Evolutionary conservation across 1,139 yeast species (phyloP).

Genomic region (Scheffersomyces insectosa): DNA sequence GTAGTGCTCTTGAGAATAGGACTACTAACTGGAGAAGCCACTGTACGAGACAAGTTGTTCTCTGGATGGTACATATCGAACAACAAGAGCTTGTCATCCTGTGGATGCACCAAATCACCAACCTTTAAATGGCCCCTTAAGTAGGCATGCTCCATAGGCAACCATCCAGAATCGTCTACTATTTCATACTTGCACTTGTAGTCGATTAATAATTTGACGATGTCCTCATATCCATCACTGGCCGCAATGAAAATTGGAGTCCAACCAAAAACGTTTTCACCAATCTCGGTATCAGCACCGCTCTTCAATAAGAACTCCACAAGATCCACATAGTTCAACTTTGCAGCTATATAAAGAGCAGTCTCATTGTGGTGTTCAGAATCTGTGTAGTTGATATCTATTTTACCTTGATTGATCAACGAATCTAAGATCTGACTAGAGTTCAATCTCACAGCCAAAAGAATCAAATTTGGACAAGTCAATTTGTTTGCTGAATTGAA

Average conservation of each 20-base stretch:
- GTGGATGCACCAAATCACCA: constrained; percentile 60
- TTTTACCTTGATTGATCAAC: constrained; percentile 56
- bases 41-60: constrained; percentile 35
- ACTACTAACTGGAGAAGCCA: constrained; percentile 15
- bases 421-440: constrained; percentile 57
- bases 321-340: constrained; percentile 55
- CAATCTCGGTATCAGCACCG: constrained; percentile 73
- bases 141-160: constrained; percentile 95
- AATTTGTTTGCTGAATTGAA: constrained; percentile 35
- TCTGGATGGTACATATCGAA: constrained; percentile 43
- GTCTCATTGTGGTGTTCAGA: constrained; percentile 68
- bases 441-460: constrained; percentile 73
- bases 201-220: constrained; percentile 56
- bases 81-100: constrained; percentile 31
- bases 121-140: constrained; percentile 82
- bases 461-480: constrained; percentile 52
- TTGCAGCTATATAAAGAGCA: constrained; percentile 76
- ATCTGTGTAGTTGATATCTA: constrained; percentile 66
- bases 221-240: constrained; percentile 70
- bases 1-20: constrained; percentile 9
- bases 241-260: constrained; percentile 92
- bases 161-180: constrained; percentile 90
- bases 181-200: constrained; percentile 55
- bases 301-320: constrained; percentile 56
- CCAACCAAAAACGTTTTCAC: constrained; percentile 87